A percentile compares a stretch with the other conserved stretches of the same genome.
phyloP scores from a whole-genome alignment of 1,284 basidiomycete species.

The Volvariella surrecta region DNA sequence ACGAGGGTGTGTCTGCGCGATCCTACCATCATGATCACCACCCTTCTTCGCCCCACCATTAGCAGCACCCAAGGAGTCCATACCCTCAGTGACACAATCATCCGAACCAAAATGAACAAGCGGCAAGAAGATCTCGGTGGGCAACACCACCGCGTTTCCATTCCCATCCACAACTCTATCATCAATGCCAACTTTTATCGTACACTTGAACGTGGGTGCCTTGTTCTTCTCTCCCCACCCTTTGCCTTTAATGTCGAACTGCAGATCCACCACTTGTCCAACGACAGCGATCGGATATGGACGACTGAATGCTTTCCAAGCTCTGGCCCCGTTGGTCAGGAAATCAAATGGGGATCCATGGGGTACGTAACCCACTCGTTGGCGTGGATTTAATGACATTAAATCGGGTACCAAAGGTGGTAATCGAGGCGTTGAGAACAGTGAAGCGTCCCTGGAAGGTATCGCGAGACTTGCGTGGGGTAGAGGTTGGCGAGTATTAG shows the following conservation, averaged over 20 bases:
- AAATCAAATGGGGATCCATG: slow-evolving; percentile 45
- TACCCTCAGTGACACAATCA: slow-evolving; percentile 19
- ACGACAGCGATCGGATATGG: slow-evolving; percentile 76
- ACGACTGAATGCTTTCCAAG: slow-evolving; percentile 73
- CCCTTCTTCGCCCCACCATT: neutral
- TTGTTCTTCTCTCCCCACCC: slow-evolving; percentile 26
- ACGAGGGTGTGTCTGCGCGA: too few relatives aligned
- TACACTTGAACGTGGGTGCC: slow-evolving; percentile 16
- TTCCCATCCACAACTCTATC: slow-evolving; percentile 7
- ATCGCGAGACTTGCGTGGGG: too few relatives aligned
- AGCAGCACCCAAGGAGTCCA: neutral
- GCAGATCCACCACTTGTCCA: slow-evolving; percentile 56
- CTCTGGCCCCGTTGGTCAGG: slow-evolving; percentile 75
- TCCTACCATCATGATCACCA: too few relatives aligned
- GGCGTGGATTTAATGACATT: neutral
- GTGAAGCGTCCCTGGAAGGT: too few relatives aligned
- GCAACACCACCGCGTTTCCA: slow-evolving; percentile 26
- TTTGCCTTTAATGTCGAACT: slow-evolving; percentile 63
- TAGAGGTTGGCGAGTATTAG: too few relatives aligned
- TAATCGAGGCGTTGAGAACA: too few relatives aligned
- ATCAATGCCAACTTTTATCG: slow-evolving; percentile 14
- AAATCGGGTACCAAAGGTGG: too few relatives aligned
- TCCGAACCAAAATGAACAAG: slow-evolving; percentile 76
- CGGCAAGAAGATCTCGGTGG: slow-evolving; percentile 85
- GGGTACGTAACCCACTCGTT: neutral